Evolutionary conservation across 768 basidiomycete species (phyloP), one percentile per base, ranked within the genome.

Genomic region (Pleurotus djamor): DNA sequence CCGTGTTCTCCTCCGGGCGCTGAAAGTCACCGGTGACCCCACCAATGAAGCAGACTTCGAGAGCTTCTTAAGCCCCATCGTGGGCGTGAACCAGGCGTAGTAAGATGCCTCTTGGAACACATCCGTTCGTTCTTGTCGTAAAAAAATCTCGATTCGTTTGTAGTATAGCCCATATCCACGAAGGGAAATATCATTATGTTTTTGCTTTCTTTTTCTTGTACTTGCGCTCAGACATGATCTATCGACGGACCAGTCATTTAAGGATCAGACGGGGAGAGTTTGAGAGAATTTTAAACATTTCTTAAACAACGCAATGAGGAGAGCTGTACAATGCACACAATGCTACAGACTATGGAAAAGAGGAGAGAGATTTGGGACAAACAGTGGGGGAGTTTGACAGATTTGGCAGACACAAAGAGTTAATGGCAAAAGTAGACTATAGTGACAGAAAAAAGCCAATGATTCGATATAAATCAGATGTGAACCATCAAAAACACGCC

Each of bases 1-100:
- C 64, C 72, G 74, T 34, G 21, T 77, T 32, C 69, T 81, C 17
- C 44, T 80, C 4, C 72, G 79, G 3, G 75, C 76, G 0, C 62
- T 81, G 57, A 72, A 63, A 52, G 79, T 80, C 4, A 79, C 79
- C 7, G 80, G 79, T 0, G 62, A 81, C 59, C 68, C 75, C 16
- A 68, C 61, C n/a, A 74, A 69, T 21, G 74, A 80, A 60, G 71
- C 69, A 28, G 78, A 81, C 62, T 81, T 74, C 51, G 80, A 82
- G 57, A 76, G 73, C 52, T 82, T 74, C 75, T 65, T 80, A 59
- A 79, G 79, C 59, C 77, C 78, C 10, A 67, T 79, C 48, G 51
- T 72, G 13, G 72, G 71, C 7, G 56, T 71, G 34, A 56, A 56
- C 21, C 21, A 28, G 21, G 21, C 21, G 21, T 28, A 28, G 21